Evolutionary conservation across 208 protist species (phyloP), one percentile per base, ranked within the genome.

Genomic region (Trypanosoma mega): DNA sequence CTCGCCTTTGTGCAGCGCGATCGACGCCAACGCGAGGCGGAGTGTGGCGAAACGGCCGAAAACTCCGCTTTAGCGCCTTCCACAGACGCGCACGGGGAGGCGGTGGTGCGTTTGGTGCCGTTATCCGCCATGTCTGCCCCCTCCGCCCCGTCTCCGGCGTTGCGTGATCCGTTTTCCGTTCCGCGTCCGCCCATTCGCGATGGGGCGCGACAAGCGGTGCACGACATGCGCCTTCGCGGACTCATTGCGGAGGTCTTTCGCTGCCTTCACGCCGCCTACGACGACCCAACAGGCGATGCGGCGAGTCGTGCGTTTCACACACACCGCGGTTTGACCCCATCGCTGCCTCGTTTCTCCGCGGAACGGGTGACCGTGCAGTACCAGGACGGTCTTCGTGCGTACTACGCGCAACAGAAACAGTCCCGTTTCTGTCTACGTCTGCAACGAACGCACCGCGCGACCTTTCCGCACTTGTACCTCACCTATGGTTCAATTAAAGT

Each of bases 401-500:
- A 91, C 65, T 92, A 95, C 63, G 88, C 80, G 23, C 63, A 65
- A 27, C 88, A 95, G 59, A 95, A 95, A 62, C 68, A 81, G 20
- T 88, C 64, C 64, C 68, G 68, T 39, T 95, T 78, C 74, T 95
- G 88, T 43, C 43, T 91, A 7, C 72, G 72, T n/a, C 76, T 79
- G 47, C 27, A 68, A 27, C 75, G 88, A 0, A 23, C 50, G 9
- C 88, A 95, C 65, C 78, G 78, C 43, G 26, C 66, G 9, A 95
- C 88, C 9, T 95, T 83, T 57, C 72, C 68, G 0, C 88, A 95
- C 74, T 73, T 95, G 26, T 95, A 92, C 62, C 63, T 95, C 20
- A 95, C 88, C 9, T 95, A 90, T 60, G 83, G 85, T n/a, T 91
- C 82, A 14, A 88, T 95, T 56, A 95, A 95, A 63, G 48, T 95